Conservation (phyloP, 495 filamentous ascomycete genomes). For the Aspergillus bertholletiae region DNA sequence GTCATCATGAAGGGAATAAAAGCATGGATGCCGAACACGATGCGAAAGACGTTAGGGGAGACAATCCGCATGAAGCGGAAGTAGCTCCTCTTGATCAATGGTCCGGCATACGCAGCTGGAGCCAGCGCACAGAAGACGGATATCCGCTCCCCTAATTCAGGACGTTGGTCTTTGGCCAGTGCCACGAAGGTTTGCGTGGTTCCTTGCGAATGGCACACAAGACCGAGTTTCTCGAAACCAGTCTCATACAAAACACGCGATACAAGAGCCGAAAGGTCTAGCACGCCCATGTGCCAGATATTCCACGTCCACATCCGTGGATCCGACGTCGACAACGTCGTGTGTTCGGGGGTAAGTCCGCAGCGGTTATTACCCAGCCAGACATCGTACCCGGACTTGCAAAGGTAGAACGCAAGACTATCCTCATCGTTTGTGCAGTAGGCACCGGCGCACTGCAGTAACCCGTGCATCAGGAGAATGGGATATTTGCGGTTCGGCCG, state of each 20-base stretch:
- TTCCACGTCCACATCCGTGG: slow-evolving; percentile 98
- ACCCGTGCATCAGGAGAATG: slow-evolving; percentile 81
- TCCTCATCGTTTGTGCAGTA: slow-evolving; percentile 90
- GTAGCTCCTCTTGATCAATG: slow-evolving; percentile 80
- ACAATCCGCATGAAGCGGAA: slow-evolving; percentile 90
- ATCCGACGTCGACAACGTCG: slow-evolving; percentile 63
- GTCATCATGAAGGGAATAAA: slow-evolving; percentile 96
- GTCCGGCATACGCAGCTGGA: slow-evolving; percentile 87
- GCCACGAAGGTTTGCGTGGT: slow-evolving; percentile 89
- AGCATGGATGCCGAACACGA: slow-evolving; percentile 88
- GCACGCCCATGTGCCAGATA: slow-evolving; percentile 87
- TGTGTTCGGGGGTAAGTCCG: slow-evolving; percentile 76
- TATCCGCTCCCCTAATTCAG: slow-evolving; percentile 78
- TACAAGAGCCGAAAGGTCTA: slow-evolving; percentile 87
- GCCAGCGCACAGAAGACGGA: slow-evolving; percentile 92
- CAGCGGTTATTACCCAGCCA: slow-evolving; percentile 97
- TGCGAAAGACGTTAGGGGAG: slow-evolving; percentile 68
- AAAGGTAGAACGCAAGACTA: slow-evolving; percentile 86
- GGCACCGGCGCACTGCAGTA: slow-evolving; percentile 83
- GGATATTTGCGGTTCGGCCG: slow-evolving; percentile 67
- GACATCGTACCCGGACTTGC: slow-evolving; percentile 92
- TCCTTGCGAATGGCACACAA: slow-evolving; percentile 88
- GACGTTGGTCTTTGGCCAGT: slow-evolving; percentile 86
- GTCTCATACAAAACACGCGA: slow-evolving; percentile 81
- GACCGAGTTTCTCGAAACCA: slow-evolving; percentile 75